Evolutionary conservation across 192 early-diverging fungal species (phyloP).

Genomic region (Backusella luteola): DNA sequence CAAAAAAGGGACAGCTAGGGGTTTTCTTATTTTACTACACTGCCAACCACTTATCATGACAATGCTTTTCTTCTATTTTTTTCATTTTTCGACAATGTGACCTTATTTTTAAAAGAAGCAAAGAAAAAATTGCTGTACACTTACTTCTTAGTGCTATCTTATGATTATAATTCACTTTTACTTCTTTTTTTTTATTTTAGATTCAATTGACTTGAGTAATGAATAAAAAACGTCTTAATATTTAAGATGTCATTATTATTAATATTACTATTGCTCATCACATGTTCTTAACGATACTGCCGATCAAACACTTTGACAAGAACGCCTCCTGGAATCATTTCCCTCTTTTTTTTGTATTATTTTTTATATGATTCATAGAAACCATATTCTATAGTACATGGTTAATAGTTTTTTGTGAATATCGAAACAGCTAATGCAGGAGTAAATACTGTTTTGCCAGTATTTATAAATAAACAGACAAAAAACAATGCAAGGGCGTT

Average conservation of each 20-base stretch:
- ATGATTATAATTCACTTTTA: neutral
- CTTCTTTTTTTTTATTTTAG: neutral
- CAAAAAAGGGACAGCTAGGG: neutral
- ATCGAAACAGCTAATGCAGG: neutral
- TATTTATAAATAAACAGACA: neutral
- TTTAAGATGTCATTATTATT: neutral
- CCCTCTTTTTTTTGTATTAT: neutral
- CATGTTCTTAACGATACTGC: neutral
- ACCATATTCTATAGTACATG: neutral
- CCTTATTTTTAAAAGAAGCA: neutral
- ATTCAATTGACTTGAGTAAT: neutral
- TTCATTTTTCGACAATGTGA: neutral
- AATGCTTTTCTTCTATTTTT: neutral
- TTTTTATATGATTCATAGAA: neutral
- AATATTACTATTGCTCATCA: neutral
- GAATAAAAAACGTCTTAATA: neutral
- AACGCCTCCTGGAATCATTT: neutral
- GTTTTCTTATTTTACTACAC: neutral
- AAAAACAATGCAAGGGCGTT: constrained; percentile 1
- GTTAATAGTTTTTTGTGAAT: neutral
- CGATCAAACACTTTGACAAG: constrained; percentile 5
- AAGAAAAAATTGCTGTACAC: neutral
- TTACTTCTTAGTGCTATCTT: neutral
- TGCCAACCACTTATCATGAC: neutral
- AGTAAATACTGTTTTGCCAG: neutral